Evolutionary conservation across 352 stramenopile species (phyloP).

Genomic region (Pythium angustatum): DNA sequence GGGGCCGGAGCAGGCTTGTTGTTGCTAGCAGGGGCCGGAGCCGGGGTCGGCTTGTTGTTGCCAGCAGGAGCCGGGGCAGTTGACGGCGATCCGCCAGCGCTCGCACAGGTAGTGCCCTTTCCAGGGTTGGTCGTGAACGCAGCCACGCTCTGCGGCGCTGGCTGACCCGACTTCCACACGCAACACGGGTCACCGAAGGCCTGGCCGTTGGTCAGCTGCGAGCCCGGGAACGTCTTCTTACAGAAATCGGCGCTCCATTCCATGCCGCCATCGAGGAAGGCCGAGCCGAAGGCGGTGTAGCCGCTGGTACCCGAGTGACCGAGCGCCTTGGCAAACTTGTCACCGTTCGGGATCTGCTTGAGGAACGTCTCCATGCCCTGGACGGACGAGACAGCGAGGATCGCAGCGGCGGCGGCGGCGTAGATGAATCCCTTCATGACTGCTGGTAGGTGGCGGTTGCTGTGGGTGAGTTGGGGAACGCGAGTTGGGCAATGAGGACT

Average conservation of each 20-base stretch:
- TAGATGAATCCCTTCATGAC: conserved; percentile 23
- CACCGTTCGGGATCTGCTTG: conserved; percentile 26
- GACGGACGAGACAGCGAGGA: conserved; percentile 79
- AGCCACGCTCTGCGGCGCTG: conserved; percentile 13
- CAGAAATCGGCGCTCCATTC: conserved; percentile 38
- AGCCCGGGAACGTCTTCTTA: conserved; percentile 38
- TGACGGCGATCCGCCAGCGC: neutral
- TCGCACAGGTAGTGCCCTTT: conserved; percentile 12
- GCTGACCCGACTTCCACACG: conserved; percentile 32
- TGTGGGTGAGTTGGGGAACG: neutral
- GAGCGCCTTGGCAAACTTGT: conserved; percentile 21
- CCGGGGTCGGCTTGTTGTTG: neutral
- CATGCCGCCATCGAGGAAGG: conserved; percentile 34
- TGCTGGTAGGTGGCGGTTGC: neutral
- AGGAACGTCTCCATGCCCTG: conserved; percentile 42
- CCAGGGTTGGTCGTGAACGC: conserved; percentile 25
- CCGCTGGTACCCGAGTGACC: conserved; percentile 7
- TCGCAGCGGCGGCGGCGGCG: conserved; percentile 39
- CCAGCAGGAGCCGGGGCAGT: neutral
- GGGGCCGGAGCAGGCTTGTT: conserved; percentile 1
- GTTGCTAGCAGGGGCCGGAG: conserved; percentile 9
- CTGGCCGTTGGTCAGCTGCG: conserved; percentile 49
- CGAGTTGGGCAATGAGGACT: conserved; percentile 20
- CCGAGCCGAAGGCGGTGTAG: conserved; percentile 29
- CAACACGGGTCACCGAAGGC: conserved; percentile 63